A percentile compares a stretch with the other conserved stretches of the same genome.
These are phyloP conservation scores for Neurospora sp. DNA, from an alignment of 495 filamentous ascomycete species.

Conservation along the genomic window DNA sequence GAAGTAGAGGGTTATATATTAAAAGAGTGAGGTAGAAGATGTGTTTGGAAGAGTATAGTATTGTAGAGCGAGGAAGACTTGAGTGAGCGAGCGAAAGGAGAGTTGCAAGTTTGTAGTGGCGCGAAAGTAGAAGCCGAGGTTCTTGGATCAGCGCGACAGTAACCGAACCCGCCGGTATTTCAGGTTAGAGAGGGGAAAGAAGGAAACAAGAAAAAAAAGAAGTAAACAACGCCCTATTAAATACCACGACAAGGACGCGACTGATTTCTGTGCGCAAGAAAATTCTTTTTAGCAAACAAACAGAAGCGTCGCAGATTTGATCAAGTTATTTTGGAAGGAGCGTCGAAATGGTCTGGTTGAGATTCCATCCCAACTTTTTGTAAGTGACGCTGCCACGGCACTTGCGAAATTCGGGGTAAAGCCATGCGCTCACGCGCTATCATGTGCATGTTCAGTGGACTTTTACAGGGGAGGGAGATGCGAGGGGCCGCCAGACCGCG, in stretches of 20 bases:
- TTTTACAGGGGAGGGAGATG: background rate
- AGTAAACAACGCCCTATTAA: background rate
- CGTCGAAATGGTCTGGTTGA: background rate
- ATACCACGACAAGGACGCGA: background rate
- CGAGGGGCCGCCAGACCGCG: background rate
- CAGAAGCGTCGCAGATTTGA: background rate
- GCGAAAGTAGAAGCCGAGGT: background rate
- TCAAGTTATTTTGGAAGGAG: background rate
- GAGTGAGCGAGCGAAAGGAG: background rate
- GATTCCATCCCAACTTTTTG: background rate
- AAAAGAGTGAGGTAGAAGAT: background rate
- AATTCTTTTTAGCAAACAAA: background rate
- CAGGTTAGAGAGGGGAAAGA: background rate
- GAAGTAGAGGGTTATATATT: background rate
- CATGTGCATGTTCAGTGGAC: background rate
- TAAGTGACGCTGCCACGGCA: background rate
- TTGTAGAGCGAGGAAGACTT: background rate
- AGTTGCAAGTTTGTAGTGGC: background rate
- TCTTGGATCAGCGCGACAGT: background rate
- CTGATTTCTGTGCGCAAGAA: background rate
- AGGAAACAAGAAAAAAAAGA: background rate
- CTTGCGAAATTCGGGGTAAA: background rate
- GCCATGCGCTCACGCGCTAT: background rate
- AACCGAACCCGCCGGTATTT: background rate
- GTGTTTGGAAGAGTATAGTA: constrained; percentile 2